Percentiles rank a stretch among this genome's conserved stretches.
Evolutionary conservation across 768 basidiomycete genomes (phyloP).

Genomic region (Trametes sanguinea): DNA sequence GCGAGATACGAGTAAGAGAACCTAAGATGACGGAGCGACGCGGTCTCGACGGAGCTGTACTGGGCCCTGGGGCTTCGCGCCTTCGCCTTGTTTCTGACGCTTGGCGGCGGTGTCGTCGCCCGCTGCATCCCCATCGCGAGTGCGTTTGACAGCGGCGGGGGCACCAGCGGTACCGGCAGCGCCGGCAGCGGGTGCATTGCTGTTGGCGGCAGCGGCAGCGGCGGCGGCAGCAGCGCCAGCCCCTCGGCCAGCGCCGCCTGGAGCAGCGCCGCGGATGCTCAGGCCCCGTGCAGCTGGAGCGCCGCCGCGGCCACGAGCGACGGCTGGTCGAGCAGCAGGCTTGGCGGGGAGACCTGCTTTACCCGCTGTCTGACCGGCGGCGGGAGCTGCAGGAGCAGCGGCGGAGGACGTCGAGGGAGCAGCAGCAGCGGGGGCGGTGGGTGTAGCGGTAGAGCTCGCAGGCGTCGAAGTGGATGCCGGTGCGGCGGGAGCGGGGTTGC

Average conservation of each 20-base stretch:
- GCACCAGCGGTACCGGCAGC: slow-evolving; percentile 59
- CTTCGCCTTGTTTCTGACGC: slow-evolving; percentile 60
- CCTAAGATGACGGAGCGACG: slow-evolving; percentile 24
- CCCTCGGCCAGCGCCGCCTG: slow-evolving; percentile 32
- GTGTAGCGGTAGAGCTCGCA: background rate
- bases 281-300: slow-evolving; percentile 29
- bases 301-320: slow-evolving; percentile 34
- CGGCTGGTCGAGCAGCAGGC: slow-evolving; percentile 37
- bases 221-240: slow-evolving; percentile 33
- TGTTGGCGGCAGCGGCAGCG: slow-evolving; percentile 29
- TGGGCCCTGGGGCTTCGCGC: slow-evolving; percentile 28
- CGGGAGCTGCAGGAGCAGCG: slow-evolving; percentile 22
- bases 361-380: slow-evolving; percentile 31
- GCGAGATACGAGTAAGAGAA: no score
- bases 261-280: slow-evolving; percentile 25
- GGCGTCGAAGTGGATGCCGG: background rate
- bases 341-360: slow-evolving; percentile 25
- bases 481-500: slow-evolving; percentile 45
- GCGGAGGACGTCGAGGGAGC: slow-evolving; percentile 24
- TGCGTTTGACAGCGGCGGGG: slow-evolving; percentile 52
- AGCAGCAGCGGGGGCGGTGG: slow-evolving; percentile 13
- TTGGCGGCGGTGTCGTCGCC: slow-evolving; percentile 65
- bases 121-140: slow-evolving; percentile 50
- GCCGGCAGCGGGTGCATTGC: slow-evolving; percentile 33
- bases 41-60: slow-evolving; percentile 30